Base-by-base conservation (phyloP, 371 early-diverging fungal genomes). In the Chytridium lagenaria region DNA sequence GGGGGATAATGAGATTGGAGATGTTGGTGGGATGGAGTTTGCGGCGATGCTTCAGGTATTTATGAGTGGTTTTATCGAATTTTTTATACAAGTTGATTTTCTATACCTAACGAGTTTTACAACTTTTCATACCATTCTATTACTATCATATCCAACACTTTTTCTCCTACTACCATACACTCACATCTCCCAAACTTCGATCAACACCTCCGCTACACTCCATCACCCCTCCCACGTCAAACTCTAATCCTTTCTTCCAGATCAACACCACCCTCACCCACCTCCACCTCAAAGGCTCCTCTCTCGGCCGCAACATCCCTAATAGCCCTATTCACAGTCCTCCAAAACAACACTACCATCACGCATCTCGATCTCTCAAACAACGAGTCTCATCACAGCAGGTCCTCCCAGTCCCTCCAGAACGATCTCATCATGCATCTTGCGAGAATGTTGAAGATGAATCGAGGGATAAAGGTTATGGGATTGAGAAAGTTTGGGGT, bases 11-110 rank as follows among this genome's bases (percentile, higher is more conserved):
- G 33, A 22, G 0, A 73, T 83, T 33, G 76, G 74, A 22, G 71
- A 81, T 40, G 74, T 70, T 5, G 86, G 82, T 16, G 86, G 86
- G 0, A 80, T 86, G 81, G 83, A 78, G 49, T 26, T 86, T 23
- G 86, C 84, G 19, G 65, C 75, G 26, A 76, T 76, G 78, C 70
- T 86, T 22, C 86, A 85, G 75, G 85, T 82, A 44, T 3, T n/a
- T n/a, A n/a, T n/a, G n/a, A n/a, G n/a, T n/a, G n/a, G n/a, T n/a
- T n/a, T n/a, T n/a, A n/a, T n/a, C n/a, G n/a, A n/a, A n/a, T n/a
- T n/a, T n/a, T n/a, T n/a, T n/a, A n/a, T n/a, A n/a, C n/a, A n/a
- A n/a, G n/a, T n/a, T n/a, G n/a, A n/a, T n/a, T n/a, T n/a, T n/a
- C n/a, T n/a, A n/a, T n/a, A n/a, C n/a, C n/a, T n/a, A n/a, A n/a